Base-by-base conservation (phyloP, 2,329 filamentous ascomycete species). In the Penicillium sp. region DNA sequence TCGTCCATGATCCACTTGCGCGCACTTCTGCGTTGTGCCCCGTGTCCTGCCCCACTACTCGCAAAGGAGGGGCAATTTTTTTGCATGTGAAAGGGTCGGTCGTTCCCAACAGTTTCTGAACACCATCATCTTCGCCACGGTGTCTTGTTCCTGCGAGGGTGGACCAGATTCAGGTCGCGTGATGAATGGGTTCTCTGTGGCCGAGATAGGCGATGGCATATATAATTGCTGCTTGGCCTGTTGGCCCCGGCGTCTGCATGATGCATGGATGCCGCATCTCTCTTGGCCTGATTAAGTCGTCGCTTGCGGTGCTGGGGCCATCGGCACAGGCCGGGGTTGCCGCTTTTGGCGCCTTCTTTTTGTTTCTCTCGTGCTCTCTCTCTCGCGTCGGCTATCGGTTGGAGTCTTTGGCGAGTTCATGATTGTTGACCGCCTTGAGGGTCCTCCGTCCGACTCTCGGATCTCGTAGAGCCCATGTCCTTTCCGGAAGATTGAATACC, bases 1-100 rank as follows among this genome's bases (percentile, higher is more conserved):
- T 48, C 45, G 26, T 48, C 4, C 28, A 48, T 22, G 19, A 22
- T 22, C 19, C 19, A 22, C 19, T 22, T 22, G 19, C 19, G 19
- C 19, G 19, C 19, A 22, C 43, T 30, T 30, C 28, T 30, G 4
- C 48, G 48, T 35, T 10, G 28, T 6, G 10, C 30, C 49, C 33
- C 13, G 33, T 26, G 5, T 28, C 51, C 51, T 53, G 33, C 57
- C 52, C 57, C 57, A 59, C 57, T 38, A 59, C 57, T 38, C 43
- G 6, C 22, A 11, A 48, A 30, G 30, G 49, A 48, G 52, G 33
- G 51, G 42, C 49, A 49, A 2, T 59, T 59, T 42, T 8, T 59
- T 59, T 42, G 57, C 57, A 59, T 59, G 57, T 59, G 57, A 62
- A 61, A 54, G 33, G 49, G 52, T 16, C 38, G 11, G 11, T 40